phyloP scores from a whole-genome alignment of 208 protist genomes.

The Naegleria fowleri region DNA sequence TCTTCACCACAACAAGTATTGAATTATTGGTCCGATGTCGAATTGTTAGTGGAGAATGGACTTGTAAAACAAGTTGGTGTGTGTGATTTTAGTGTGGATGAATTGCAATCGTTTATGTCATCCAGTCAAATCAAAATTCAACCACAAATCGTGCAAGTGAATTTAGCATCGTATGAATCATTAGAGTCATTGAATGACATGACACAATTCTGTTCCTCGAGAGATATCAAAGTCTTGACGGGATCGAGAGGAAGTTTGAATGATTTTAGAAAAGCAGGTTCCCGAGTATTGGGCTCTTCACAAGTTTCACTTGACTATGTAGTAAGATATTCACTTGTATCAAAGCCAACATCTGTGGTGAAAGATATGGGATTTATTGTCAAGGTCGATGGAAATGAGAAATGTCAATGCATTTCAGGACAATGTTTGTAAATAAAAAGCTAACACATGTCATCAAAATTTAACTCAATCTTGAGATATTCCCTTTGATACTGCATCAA shows the following conservation, averaged over 20 bases:
- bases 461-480: too few relatives aligned
- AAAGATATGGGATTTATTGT: background rate
- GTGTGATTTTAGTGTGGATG: background rate
- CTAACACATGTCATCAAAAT: too few relatives aligned
- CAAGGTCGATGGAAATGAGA: background rate
- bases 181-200: background rate
- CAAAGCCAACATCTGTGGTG: background rate
- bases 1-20: background rate
- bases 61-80: background rate
- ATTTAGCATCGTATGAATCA: background rate
- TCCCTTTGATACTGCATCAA: too few relatives aligned
- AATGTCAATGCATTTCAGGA: background rate
- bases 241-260: background rate
- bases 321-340: background rate
- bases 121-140: background rate
- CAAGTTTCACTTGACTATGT: background rate
- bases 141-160: background rate
- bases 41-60: background rate
- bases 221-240: background rate
- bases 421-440: background rate
- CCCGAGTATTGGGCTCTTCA: background rate
- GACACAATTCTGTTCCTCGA: background rate
- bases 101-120: background rate
- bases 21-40: background rate
- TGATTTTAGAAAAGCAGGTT: background rate